Evolutionary conservation across 345 rosid genomes (phyloP).

Genomic region (Lepidium didymum): DNA sequence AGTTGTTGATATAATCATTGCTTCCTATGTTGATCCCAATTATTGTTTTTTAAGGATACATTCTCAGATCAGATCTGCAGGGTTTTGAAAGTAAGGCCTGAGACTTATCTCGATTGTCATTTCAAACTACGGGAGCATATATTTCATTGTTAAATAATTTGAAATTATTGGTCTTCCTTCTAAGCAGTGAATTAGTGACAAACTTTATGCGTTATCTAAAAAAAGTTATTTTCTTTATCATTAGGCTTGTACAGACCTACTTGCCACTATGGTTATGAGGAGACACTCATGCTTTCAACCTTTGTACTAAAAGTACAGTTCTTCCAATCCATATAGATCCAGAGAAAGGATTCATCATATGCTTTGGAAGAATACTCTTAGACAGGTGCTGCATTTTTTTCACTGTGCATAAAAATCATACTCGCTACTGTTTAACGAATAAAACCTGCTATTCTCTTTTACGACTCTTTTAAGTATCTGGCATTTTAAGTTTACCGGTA

Average conservation of each 20-base stretch:
- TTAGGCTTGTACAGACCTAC: conserved; percentile 85
- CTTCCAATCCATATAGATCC: conserved; percentile 59
- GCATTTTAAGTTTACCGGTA: too few species aligned
- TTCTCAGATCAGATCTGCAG: conserved; percentile 11
- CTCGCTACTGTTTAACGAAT: neutral
- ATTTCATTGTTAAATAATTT: too few species aligned
- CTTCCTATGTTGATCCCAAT: conserved; percentile 32
- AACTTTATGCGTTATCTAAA: neutral
- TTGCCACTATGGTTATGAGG: conserved; percentile 91
- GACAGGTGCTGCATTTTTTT: conserved; percentile 55
- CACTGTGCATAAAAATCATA: neutral
- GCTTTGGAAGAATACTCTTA: conserved; percentile 69
- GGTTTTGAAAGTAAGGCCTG: conserved; percentile 19
- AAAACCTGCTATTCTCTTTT: neutral
- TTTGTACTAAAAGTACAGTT: conserved; percentile 60
- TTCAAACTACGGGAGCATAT: conserved; percentile 35
- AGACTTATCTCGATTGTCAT: conserved; percentile 11
- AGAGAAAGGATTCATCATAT: conserved; percentile 54
- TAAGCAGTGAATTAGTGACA: neutral
- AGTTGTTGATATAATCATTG: conserved; percentile 49
- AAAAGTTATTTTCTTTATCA: conserved; percentile 14
- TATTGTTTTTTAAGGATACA: conserved; percentile 25
- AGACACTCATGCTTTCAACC: conserved; percentile 74
- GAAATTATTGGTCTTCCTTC: neutral
- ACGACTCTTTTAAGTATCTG: neutral